Evolutionary conservation across 2,329 filamentous ascomycete genomes (phyloP).

Genomic region (Nakataea oryzae): DNA sequence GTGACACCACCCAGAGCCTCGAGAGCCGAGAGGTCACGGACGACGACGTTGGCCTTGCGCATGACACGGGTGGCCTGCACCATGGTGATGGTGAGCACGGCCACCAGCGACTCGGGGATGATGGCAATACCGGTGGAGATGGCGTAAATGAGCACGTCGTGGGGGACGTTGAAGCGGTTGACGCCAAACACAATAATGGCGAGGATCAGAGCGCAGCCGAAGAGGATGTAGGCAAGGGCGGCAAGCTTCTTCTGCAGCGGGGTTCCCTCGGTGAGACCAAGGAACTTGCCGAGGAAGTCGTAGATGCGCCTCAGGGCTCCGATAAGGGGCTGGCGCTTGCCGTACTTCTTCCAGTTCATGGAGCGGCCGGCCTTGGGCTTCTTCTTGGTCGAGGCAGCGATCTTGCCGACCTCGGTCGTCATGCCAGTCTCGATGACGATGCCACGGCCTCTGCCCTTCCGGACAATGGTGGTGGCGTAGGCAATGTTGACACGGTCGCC

Average conservation of each 20-base stretch:
- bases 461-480: conserved; percentile 64
- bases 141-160: conserved; percentile 50
- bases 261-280: conserved; percentile 59
- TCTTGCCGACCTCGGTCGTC: conserved; percentile 65
- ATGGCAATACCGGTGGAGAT: conserved; percentile 53
- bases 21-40: conserved; percentile 53
- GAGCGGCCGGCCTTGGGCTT: conserved; percentile 32
- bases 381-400: conserved; percentile 54
- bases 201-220: conserved; percentile 56
- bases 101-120: conserved; percentile 57
- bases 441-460: conserved; percentile 61
- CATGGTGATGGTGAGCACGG: conserved; percentile 63
- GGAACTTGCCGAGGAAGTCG: conserved; percentile 29
- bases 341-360: conserved; percentile 30
- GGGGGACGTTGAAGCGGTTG: conserved; percentile 39
- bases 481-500: conserved; percentile 67
- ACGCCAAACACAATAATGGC: conserved; percentile 52
- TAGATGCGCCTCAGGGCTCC: conserved; percentile 28
- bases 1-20: conserved; percentile 63
- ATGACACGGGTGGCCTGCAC: conserved; percentile 55
- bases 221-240: conserved; percentile 74
- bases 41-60: conserved; percentile 54
- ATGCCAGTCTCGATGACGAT: conserved; percentile 66
- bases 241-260: conserved; percentile 77
- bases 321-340: conserved; percentile 27